phyloP scores from a whole-genome alignment of 2,329 filamentous ascomycete species.

The Aureobasidium lini region DNA sequence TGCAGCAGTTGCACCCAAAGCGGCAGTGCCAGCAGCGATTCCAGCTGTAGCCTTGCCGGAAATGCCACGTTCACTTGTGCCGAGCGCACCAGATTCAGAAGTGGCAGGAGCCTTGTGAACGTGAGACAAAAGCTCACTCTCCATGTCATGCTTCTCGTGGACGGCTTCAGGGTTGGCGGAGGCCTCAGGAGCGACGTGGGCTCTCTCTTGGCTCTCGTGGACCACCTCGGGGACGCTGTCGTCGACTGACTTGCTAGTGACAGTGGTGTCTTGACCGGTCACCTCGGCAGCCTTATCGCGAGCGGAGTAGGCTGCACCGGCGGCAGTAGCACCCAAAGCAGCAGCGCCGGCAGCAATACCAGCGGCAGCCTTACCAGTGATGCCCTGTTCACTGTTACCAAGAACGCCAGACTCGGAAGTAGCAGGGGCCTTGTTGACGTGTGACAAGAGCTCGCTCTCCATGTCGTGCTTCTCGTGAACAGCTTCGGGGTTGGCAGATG shows the following conservation, averaged over 20 bases:
- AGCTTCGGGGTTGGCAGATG: conserved; percentile 55
- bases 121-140: conserved; percentile 61
- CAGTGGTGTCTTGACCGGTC: conserved; percentile 15
- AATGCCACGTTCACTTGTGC: conserved; percentile 21
- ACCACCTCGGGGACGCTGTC: conserved; percentile 26
- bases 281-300: conserved; percentile 30
- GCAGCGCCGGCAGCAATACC: conserved; percentile 31
- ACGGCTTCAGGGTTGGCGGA: conserved; percentile 53
- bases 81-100: conserved; percentile 30
- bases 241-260: too few relatives aligned
- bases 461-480: conserved; percentile 40
- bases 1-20: conserved; percentile 29
- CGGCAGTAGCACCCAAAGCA: conserved; percentile 29
- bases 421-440: conserved; percentile 38
- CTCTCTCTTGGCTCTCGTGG: conserved; percentile 59
- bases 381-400: conserved; percentile 24
- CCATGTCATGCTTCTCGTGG: conserved; percentile 43
- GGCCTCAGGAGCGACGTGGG: conserved; percentile 57
- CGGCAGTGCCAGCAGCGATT: conserved; percentile 39
- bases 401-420: conserved; percentile 28
- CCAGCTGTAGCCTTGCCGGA: conserved; percentile 33
- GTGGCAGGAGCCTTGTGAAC: conserved; percentile 34
- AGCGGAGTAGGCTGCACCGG: conserved; percentile 27
- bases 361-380: conserved; percentile 33
- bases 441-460: conserved; percentile 61